These are phyloP conservation scores for Aspergillus phoenicis DNA, from an alignment of 2,329 filamentous ascomycete genomes.

Conservation along the genomic window DNA sequence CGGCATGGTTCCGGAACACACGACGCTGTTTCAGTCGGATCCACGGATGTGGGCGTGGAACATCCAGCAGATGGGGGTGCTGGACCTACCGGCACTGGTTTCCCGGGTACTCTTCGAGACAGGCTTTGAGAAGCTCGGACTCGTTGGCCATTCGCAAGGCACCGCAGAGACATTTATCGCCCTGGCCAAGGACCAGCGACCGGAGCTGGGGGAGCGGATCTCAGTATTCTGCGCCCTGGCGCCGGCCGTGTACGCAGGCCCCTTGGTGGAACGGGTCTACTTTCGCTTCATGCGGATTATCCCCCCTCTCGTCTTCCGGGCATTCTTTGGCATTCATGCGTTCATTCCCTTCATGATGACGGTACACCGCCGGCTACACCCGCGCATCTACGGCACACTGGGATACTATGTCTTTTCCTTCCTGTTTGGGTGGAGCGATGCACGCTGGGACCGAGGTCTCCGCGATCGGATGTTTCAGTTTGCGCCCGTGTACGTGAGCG, in stretches of 20 bases:
- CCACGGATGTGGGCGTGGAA: slow-evolving; percentile 98
- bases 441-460: slow-evolving; percentile 78
- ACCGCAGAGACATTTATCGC: slow-evolving; percentile 87
- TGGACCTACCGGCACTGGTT: slow-evolving; percentile 80
- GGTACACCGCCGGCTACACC: slow-evolving; percentile 69
- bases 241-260: slow-evolving; percentile 86
- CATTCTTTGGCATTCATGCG: slow-evolving; percentile 87
- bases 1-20: slow-evolving; percentile 78
- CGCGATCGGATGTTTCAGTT: slow-evolving; percentile 88
- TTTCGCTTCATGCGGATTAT: slow-evolving; percentile 90
- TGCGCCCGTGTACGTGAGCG: slow-evolving; percentile 83
- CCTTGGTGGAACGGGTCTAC: slow-evolving; percentile 81
- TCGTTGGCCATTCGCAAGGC: slow-evolving; percentile 87
- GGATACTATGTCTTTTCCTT: slow-evolving; percentile 90
- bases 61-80: slow-evolving; percentile 87
- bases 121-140: slow-evolving; percentile 76
- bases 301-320: slow-evolving; percentile 71
- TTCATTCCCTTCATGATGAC: slow-evolving; percentile 95
- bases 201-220: slow-evolving; percentile 78
- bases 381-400: slow-evolving; percentile 72
- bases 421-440: slow-evolving; percentile 84
- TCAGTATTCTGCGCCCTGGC: slow-evolving; percentile 90
- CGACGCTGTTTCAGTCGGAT: slow-evolving; percentile 69
- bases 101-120: slow-evolving; percentile 81
- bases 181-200: slow-evolving; percentile 84